Evolutionary conservation across 768 basidiomycete species (phyloP).

Genomic region (Rhizopogon roseolus): DNA sequence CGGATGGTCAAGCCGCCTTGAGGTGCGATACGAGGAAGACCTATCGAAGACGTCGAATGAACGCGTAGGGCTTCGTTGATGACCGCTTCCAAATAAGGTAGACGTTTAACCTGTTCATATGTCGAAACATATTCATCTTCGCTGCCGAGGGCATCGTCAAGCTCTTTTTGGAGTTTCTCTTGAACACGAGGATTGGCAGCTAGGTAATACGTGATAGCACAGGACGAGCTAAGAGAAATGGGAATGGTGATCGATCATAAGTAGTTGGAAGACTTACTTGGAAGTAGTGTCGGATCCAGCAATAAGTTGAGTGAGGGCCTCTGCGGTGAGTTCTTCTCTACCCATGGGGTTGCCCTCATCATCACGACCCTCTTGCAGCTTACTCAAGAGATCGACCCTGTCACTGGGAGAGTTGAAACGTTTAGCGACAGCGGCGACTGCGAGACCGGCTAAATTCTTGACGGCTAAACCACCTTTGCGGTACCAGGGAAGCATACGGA

Average conservation of each 20-base stretch:
- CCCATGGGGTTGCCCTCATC: constrained; percentile 77
- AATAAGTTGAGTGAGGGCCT: constrained; percentile 81
- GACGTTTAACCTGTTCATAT: constrained; percentile 63
- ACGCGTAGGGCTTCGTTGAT: constrained; percentile 83
- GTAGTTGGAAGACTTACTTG: constrained; percentile 48
- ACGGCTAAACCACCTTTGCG: constrained; percentile 61
- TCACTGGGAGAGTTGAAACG: constrained; percentile 67
- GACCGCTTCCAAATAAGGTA: constrained; percentile 81
- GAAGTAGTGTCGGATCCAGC: constrained; percentile 92
- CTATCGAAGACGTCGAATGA: constrained; percentile 80
- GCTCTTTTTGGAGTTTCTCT: constrained; percentile 69
- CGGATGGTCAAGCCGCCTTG: constrained; percentile 62
- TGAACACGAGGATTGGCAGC: constrained; percentile 63
- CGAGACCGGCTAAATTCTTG: constrained; percentile 71
- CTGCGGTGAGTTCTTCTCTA: constrained; percentile 79
- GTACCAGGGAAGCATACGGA: constrained; percentile 73
- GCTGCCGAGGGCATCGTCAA: constrained; percentile 53
- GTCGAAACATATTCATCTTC: constrained; percentile 59
- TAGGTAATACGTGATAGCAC: constrained; percentile 84
- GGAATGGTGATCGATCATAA: neutral
- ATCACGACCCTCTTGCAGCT: constrained; percentile 75
- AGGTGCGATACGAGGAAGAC: constrained; percentile 77
- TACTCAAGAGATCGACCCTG: constrained; percentile 75
- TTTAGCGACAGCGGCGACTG: constrained; percentile 74
- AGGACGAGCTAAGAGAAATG: constrained; percentile 62